Base-by-base conservation (phyloP, 805 yeast genomes). In the Candida alai region DNA sequence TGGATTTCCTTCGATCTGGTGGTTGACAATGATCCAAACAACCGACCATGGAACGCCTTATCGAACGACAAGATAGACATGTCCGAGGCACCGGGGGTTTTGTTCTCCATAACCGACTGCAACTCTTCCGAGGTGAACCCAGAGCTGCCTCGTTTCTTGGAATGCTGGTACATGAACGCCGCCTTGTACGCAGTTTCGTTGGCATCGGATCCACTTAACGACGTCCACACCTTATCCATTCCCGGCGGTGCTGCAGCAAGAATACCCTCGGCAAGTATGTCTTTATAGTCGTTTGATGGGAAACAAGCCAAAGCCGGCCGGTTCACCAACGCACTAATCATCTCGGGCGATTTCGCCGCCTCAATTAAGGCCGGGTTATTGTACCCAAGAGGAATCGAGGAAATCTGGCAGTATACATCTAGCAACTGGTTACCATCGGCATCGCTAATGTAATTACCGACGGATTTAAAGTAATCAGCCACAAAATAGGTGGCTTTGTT, bases 101-200 rank as follows among this genome's bases (percentile, higher is more conserved):
- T 41, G 48, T 74, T 74, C 12, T 68, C 54, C 79, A 74, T 73
- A 8, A 67, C 73, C 5, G 74, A 61, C 1, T 47, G 37, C 42
- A 70, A 54, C 44, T 74, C 78, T 45, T 70, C 75, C 12, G 42
- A 45, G 2, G 73, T 52, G 49, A 74, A 74, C 26, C 62, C 69
- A 34, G 52, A 48, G 2, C 54, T 46, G 19, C 75, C 78, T 55
- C 86, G 70, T 42, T 60, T 63, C 43, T 70, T 67, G 19, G 76
- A 70, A 45, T 73, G 78, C 53, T 71, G 76, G 54, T 73, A 76
- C 74, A 79, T 77, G 51, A 77, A 77, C 2, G 83, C 84, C 11
- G 86, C 86, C 48, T 79, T 79, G 58, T 68, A 78, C 1, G 86
- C 86, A 40, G 78, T 68, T 52, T 79, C 86, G 45, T 79, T 79